These are phyloP conservation scores for Casaregolazyma suthepensis DNA, from an alignment of 1,139 yeast genomes.

Conservation along the genomic window DNA sequence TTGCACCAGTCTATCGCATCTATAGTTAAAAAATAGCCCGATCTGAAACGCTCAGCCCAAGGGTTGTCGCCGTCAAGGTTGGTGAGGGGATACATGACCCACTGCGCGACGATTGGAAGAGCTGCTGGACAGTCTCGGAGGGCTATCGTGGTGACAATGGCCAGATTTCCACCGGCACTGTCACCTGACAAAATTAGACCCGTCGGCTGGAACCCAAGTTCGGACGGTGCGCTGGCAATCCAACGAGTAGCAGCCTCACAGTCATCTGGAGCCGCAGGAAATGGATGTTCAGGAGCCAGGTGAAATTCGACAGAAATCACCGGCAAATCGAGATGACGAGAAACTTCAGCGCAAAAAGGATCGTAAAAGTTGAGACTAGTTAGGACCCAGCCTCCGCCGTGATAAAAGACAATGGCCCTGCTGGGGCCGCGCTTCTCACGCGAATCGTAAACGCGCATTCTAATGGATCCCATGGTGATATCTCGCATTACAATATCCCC, in stretches of 20 bases:
- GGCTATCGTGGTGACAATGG: slow-evolving; percentile 33
- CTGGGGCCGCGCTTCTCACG: not conserved
- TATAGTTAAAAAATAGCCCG: not conserved
- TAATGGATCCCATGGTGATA: not conserved
- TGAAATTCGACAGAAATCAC: slow-evolving; percentile 37
- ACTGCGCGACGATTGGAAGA: too few species aligned
- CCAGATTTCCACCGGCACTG: slow-evolving; percentile 43
- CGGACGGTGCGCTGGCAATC: slow-evolving; percentile 21
- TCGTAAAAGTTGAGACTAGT: slow-evolving; percentile 42
- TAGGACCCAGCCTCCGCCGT: slow-evolving; percentile 44
- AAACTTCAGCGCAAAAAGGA: slow-evolving; percentile 39
- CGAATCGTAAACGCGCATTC: not conserved
- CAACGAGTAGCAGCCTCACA: slow-evolving; percentile 34
- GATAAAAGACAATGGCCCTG: slow-evolving; percentile 38
- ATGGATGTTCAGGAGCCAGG: slow-evolving; percentile 44
- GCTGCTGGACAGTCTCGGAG: slow-evolving; percentile 15
- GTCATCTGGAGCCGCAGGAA: slow-evolving; percentile 46
- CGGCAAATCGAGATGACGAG: slow-evolving; percentile 9
- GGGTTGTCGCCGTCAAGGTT: not conserved
- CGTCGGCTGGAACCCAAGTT: slow-evolving; percentile 31
- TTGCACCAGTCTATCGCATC: not conserved
- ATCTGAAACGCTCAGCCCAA: not conserved
- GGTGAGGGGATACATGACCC: not conserved
- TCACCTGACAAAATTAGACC: slow-evolving; percentile 40
- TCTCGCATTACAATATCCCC: not conserved